These are phyloP conservation scores for Salix purpurea DNA, from an alignment of 345 rosid species.

Conservation along the genomic window DNA sequence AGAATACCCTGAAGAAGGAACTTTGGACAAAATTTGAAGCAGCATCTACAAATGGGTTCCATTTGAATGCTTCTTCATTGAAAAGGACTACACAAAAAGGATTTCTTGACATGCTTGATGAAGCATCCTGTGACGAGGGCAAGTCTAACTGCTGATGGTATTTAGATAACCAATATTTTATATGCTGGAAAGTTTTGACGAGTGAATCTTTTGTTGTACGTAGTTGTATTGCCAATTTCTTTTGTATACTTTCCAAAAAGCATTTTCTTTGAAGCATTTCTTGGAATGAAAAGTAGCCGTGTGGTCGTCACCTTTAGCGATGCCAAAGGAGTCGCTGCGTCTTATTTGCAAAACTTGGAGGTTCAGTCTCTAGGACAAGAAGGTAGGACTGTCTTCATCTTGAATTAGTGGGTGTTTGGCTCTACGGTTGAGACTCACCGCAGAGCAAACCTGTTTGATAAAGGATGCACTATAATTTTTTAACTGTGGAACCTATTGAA, in stretches of 20 bases:
- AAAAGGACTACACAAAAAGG: conserved; percentile 47
- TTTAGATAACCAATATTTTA: conserved; percentile 4
- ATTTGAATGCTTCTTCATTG: conserved; percentile 23
- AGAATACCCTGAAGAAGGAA: conserved; percentile 88
- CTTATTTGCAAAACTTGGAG: too few species aligned
- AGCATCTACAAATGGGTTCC: conserved; percentile 41
- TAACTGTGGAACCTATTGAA: too few species aligned
- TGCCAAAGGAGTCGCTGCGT: too few species aligned
- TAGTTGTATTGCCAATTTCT: background rate
- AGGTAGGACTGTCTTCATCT: too few species aligned
- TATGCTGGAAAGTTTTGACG: background rate
- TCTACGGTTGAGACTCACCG: too few species aligned
- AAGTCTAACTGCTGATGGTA: background rate
- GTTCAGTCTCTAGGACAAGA: too few species aligned
- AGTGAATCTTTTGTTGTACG: conserved; percentile 1
- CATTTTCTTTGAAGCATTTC: background rate
- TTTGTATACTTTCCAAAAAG: background rate
- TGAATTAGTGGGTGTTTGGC: too few species aligned
- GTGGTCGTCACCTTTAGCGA: too few species aligned
- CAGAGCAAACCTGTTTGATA: too few species aligned
- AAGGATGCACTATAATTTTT: too few species aligned
- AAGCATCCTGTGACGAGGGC: conserved; percentile 55
- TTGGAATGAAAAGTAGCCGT: background rate
- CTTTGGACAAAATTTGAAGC: conserved; percentile 93
- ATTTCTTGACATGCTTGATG: conserved; percentile 87